Evolutionary conservation across 176 grass and related monocot species (phyloP), one percentile per base, ranked within the genome.

Genomic region (Phoenix dactylifera): DNA sequence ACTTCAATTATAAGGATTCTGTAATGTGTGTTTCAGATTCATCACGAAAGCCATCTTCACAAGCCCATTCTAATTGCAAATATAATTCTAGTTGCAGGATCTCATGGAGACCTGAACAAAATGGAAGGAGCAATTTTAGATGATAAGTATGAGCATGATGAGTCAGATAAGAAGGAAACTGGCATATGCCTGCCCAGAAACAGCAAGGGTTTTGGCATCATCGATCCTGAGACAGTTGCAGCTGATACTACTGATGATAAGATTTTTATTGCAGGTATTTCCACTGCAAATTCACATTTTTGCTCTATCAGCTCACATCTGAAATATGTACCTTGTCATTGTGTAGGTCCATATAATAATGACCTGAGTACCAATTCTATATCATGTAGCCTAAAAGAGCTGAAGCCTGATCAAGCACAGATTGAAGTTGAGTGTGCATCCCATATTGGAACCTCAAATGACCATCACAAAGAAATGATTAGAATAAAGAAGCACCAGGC

Each of bases 401-500:
- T n/a, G 28, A 77, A 70, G 52, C 62, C 62, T 64, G 66, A 55
- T 65, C 69, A 59, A 68, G 60, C 62, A 57, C 61, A 67, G 66
- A 84, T 71, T 17, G 56, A 77, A 51, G 57, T 67, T 60, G 56
- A 18, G 3, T 64, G 56, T 80, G 52, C 65, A 59, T 59, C 65
- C 24, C 59, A 73, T 67, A 17, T 59, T 29, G 23, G 20, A 70
- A 39, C 4, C 19, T 55, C 15, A 18, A 49, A 70, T 49, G 22
- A n/a, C 7, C 51, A 23, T 18, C 55, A 14, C 4, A 51, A 22
- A 18, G 61, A 78, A 74, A 66, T 77, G 71, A 16, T 69, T 61
- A 51, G 77, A 50, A 72, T 74, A 65, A 55, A 74, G 73, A 71
- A 68, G 60, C 58, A 63, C 55, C 66, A 63, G n/a, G 35, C 66